A percentile compares a stretch with the other conserved stretches of the same genome.
phyloP scores from a whole-genome alignment of 331 rosid species.

The Malus hybrid region DNA sequence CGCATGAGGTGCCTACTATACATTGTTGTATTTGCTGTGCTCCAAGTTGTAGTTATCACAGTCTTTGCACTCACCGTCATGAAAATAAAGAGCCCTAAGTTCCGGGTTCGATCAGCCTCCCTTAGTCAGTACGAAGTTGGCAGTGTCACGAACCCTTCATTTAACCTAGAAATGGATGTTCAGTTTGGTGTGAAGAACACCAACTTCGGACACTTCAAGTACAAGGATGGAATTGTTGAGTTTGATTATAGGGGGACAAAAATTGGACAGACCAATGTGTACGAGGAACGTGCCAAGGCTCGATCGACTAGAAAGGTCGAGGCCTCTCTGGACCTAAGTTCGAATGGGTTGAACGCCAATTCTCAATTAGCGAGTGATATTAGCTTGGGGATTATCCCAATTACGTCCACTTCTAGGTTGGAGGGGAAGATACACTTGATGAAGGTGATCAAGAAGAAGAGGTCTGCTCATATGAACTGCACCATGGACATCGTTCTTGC shows the following conservation, averaged over 20 bases:
- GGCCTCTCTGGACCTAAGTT: slow-evolving; percentile 1
- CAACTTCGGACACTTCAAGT: slow-evolving; percentile 20
- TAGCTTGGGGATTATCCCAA: not conserved
- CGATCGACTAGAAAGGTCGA: slow-evolving; percentile 16
- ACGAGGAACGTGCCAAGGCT: slow-evolving; percentile 14
- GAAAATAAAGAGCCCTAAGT: slow-evolving; percentile 25
- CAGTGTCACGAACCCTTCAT: not conserved
- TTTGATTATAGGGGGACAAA: not conserved
- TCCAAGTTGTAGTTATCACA: slow-evolving; percentile 7
- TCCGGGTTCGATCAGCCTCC: slow-evolving; percentile 14
- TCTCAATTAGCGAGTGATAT: slow-evolving; percentile 19
- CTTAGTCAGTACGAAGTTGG: not conserved
- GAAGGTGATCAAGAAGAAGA: slow-evolving; percentile 24
- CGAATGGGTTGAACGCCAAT: not conserved
- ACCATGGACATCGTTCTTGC: slow-evolving; percentile 16
- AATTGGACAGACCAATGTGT: slow-evolving; percentile 12
- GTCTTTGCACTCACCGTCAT: slow-evolving; percentile 10
- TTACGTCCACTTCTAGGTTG: slow-evolving; percentile 8
- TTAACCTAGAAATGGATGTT: slow-evolving; percentile 2
- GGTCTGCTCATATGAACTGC: slow-evolving; percentile 22
- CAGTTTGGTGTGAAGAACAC: slow-evolving; percentile 16
- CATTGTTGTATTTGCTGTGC: not conserved
- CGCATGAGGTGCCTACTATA: slow-evolving; percentile 14
- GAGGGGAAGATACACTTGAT: slow-evolving; percentile 21
- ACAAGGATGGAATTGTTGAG: slow-evolving; percentile 9